Evolutionary conservation across 176 grass and related monocot genomes (phyloP), one percentile per base, ranked within the genome.

Genomic region (Zoysia pacifica): DNA sequence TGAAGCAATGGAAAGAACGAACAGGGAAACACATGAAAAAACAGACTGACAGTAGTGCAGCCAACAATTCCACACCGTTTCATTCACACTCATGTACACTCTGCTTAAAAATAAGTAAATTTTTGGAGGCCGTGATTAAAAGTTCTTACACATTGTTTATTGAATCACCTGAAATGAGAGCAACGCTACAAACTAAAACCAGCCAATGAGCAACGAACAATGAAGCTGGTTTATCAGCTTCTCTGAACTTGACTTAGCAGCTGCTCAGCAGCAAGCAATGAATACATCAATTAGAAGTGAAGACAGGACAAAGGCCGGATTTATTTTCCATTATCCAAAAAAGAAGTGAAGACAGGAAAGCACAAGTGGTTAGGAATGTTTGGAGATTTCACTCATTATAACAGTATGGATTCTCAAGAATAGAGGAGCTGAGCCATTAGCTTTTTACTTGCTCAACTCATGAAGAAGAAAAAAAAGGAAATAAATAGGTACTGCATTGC

Each of bases 321-420:
- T 28, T 28, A 28, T 28, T 28, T 28, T 28, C 28, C 28, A 28
- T 28, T 28, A 28, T 28, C 28, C 28, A 28, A 28, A 28, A 28
- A 28, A 28, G 28, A 28, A 28, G 28, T 28, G 28, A 28, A 16
- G 52, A 6, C 19, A 76, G 10, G 70, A 50, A 18, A 66, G 43
- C 36, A 50, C 39, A 3, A 9, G 13, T 76, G 14, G 18, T 85
- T 43, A 76, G 16, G 1, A 48, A 78, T 46, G 10, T 71, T 72
- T 73, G 10, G 56, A 51, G n/a, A 72, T 71, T 72, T 28, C 59
- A 76, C 69, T 73, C 74, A 80, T 59, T 66, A 51, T 71, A 11
- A 51, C 41, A 28, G 28, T 28, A 28, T 81, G 81, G 70, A 76
- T 56, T 76, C 20, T 65, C 41, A 68, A 36, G 36, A 39, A 40